Evolutionary conservation across 305 asterid species (phyloP), one percentile per base, ranked within the genome.

Genomic region (Andrographis paniculata): DNA sequence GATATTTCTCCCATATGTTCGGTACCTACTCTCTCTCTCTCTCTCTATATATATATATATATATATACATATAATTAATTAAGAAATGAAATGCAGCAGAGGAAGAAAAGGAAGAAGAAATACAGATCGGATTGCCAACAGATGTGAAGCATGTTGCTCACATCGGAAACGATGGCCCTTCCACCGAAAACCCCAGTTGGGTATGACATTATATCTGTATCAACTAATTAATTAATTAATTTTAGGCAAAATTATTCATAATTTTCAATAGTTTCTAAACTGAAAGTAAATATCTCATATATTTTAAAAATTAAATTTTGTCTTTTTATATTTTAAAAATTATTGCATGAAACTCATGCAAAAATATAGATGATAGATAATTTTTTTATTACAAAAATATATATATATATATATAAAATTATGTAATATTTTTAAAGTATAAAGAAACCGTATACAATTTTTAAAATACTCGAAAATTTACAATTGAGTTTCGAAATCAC

Each of bases 81-180:
- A 3, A 8, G 30, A 24, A 3, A 8, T 24, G 30, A 24, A 24
- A 3, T 24, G 30, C 6, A 4, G 30, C 4, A 3, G 83, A 76
- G 30, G 83, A 72, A 20, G 74, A 66, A 13, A 72, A 72, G 52
- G 75, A 69, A 69, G 53, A 48, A 28, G 74, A 72, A 20, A 63
- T 76, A 17, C 64, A 72, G 46, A 76, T 76, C 52, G 83, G 83
- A 4, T 50, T 56, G 7, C 83, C 83, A 22, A 76, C 79, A 40
- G 83, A 76, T 49, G 83, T 76, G 61, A 76, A 76, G 58, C 83
- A 76, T 47, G 79, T 76, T 35, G 83, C 83, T 45, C 83, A 76
- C 27, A 72, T 76, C 1, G 83, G 83, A 44, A 62, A 63, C 61
- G 75, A 76, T 55, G 79, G 79, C 42, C 73, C 76, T 31, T 68